Evolutionary conservation across 2,329 filamentous ascomycete genomes (phyloP).

Genomic region (Exophiala phaeomuriformis): DNA sequence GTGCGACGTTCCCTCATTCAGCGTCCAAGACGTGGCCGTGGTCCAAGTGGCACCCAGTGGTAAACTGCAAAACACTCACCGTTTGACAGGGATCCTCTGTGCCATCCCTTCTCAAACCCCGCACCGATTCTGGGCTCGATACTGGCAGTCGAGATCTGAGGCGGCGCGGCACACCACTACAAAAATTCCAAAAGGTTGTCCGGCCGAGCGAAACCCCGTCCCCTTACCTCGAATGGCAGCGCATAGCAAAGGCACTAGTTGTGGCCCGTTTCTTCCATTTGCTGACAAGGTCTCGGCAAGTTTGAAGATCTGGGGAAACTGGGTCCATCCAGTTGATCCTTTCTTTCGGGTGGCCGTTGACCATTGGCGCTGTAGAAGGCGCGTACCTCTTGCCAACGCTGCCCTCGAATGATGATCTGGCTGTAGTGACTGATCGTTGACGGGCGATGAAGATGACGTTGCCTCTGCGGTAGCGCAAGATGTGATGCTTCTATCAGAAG

Average conservation of each 20-base stretch:
- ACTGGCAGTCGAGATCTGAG: conserved; percentile 5
- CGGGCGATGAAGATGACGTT: too few species aligned
- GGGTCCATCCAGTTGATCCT: not conserved
- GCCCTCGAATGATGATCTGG: too few species aligned
- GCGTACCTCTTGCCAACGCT: too few species aligned
- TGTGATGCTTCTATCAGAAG: too few species aligned
- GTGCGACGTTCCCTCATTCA: not conserved
- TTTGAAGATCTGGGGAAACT: not conserved
- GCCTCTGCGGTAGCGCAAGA: too few species aligned
- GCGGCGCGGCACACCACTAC: not conserved
- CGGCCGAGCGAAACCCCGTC: not conserved
- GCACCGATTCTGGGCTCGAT: conserved; percentile 2
- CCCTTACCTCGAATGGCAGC: not conserved
- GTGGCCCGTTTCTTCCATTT: too few species aligned
- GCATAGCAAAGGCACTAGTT: not conserved
- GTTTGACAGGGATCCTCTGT: not conserved
- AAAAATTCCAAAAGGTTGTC: not conserved
- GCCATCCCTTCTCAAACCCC: conserved; percentile 1
- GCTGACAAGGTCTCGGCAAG: not conserved
- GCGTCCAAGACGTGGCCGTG: not conserved
- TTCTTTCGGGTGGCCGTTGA: not conserved
- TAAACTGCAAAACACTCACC: not conserved
- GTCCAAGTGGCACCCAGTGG: not conserved
- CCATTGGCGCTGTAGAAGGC: too few species aligned
- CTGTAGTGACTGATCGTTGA: too few species aligned